Percentiles rank a stretch among this genome's conserved stretches.
Evolutionary conservation across 768 basidiomycete species (phyloP).

Genomic region (Mycena vulgaris): DNA sequence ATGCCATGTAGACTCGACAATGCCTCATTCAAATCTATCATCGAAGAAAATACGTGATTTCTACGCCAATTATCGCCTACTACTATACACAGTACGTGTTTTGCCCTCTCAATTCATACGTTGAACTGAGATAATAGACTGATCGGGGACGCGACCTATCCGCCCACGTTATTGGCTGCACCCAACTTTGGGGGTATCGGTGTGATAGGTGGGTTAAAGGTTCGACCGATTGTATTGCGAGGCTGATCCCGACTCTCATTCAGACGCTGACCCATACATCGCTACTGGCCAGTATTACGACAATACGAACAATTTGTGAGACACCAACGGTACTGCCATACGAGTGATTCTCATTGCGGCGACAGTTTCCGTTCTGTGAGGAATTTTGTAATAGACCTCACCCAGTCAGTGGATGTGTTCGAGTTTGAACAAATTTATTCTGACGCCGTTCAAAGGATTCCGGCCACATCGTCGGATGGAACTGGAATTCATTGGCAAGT

Average conservation of each 20-base stretch:
- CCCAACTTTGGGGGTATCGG: conserved; percentile 77
- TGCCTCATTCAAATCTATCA: conserved; percentile 14
- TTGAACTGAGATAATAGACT: conserved; percentile 47
- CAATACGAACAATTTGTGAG: conserved; percentile 79
- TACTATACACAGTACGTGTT: conserved; percentile 75
- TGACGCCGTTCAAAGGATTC: conserved; percentile 69
- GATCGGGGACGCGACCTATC: conserved; percentile 80
- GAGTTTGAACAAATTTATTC: conserved; percentile 34
- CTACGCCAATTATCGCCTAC: conserved; percentile 71
- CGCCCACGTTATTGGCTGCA: conserved; percentile 77
- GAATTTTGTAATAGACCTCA: conserved; percentile 82
- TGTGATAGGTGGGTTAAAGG: conserved; percentile 80
- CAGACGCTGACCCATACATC: conserved; percentile 84
- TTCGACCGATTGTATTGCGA: conserved; percentile 54
- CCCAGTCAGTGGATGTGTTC: conserved; percentile 51
- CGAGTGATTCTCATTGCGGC: not conserved
- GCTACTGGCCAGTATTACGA: conserved; percentile 73
- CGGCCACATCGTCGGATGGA: conserved; percentile 60
- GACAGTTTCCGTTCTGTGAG: conserved; percentile 77
- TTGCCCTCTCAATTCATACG: not conserved
- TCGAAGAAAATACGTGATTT: not conserved
- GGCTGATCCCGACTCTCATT: not conserved
- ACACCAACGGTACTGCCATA: conserved; percentile 62
- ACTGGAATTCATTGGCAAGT: conserved; percentile 91
- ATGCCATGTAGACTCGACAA: conserved; percentile 7